Base-by-base conservation (phyloP, 129 eudicot genomes). In the Ambrosia artemisiifolia region DNA sequence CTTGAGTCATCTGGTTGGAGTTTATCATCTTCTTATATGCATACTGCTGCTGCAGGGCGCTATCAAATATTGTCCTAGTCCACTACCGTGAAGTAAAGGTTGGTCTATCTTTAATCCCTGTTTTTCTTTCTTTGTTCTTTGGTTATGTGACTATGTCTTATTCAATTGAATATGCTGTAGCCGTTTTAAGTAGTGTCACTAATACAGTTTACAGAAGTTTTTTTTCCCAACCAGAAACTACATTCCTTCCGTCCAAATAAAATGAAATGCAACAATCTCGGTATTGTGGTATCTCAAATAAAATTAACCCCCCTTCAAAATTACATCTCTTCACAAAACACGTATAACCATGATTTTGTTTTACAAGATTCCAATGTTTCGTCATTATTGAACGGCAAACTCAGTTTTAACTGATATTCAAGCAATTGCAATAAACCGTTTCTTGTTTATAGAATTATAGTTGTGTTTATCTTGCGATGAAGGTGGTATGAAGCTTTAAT, bases 81-180 rank as follows among this genome's bases (percentile, higher is more conserved):
- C 98, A 94, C 80, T 94, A 94, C 86, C 95, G 91, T 78, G 96
- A 90, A 83, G 98, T 94, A 40, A 90, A 90, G 98, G 98, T 94
- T 78, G 53, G 76, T 63, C 42, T 73, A 28, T 78, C 42, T 54
- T 54, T 64, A 28, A 50, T 56, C 28, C 30, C 11, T 53, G 57
- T 35, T n/a, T 72, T 36, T 62, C 42, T 18, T 53, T 17, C 34
- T 70, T 33, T 10, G 38, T 51, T 34, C 5, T 48, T 74, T 42
- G 17, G n/a, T 17, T n/a, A 12, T n/a, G 28, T 24, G 44, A 46
- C 28, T n/a, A n/a, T n/a, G 44, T 56, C 28, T 43, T 32, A 14
- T 72, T 72, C 49, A 19, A 56, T 18, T 6, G 11, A 11, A 66
- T 72, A 7, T 24, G 16, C n/a, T 75, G 59, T 55, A 71, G 49